Evolutionary conservation across 169 alveolate genomes (phyloP).

Genomic region (Cryptosporidium canis): DNA sequence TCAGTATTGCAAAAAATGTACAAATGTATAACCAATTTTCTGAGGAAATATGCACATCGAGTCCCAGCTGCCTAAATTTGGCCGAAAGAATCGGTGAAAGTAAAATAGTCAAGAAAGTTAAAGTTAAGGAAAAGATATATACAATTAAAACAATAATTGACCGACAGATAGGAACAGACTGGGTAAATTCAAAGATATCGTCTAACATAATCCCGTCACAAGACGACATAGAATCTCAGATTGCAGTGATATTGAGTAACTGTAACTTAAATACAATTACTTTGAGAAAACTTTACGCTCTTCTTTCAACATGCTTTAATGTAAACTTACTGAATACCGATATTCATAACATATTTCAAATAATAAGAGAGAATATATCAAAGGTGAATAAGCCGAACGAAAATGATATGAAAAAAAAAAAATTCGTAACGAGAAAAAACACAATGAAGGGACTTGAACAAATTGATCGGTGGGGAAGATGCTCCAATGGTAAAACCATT

Average conservation of each 20-base stretch:
- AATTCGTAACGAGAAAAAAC: conserved; percentile 11
- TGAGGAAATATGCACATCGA: not conserved
- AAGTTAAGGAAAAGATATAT: conserved; percentile 18
- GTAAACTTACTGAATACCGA: conserved; percentile 2
- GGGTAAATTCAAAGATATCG: not conserved
- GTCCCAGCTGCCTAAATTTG: not conserved
- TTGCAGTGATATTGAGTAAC: conserved; percentile 11
- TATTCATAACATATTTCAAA: conserved; percentile 16
- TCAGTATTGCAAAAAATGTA: not conserved
- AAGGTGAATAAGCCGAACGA: not conserved
- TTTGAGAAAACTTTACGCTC: conserved; percentile 36
- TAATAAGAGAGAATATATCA: not conserved
- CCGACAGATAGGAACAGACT: conserved; percentile 17
- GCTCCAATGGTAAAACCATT: conserved; percentile 3
- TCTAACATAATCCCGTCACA: conserved; percentile 30
- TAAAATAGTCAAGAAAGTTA: not conserved
- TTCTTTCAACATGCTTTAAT: conserved; percentile 44
- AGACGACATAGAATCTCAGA: conserved; percentile 13
- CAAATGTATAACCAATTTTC: not conserved
- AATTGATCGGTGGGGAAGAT: conserved; percentile 17
- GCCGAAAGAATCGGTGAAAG: conserved; percentile 11
- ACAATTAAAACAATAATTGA: conserved; percentile 52
- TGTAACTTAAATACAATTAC: conserved; percentile 46
- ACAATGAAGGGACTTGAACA: not conserved
- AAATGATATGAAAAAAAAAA: conserved; percentile 16